phyloP scores from a whole-genome alignment of 2,329 filamentous ascomycete genomes.

The Zalaria sp. region DNA sequence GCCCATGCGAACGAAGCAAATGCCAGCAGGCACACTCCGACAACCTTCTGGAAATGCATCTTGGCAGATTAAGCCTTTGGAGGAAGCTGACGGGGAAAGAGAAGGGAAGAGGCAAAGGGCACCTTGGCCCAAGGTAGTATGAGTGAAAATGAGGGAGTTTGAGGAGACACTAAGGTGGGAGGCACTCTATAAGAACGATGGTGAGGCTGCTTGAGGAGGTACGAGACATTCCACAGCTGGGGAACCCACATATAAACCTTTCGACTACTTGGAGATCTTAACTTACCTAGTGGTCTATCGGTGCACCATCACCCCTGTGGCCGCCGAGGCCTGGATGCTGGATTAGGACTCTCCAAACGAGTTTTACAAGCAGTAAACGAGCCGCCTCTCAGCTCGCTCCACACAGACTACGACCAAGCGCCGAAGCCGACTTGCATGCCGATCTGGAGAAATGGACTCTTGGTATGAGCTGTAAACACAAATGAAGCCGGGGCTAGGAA shows the following conservation, averaged over 20 bases:
- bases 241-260: not conserved
- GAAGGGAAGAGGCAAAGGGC: not conserved
- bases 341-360: not conserved
- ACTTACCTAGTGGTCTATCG: too few relatives aligned
- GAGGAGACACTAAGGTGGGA: not conserved
- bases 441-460: not conserved
- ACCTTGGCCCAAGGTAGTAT: not conserved
- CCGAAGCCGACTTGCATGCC: not conserved
- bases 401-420: not conserved
- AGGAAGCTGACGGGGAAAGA: not conserved
- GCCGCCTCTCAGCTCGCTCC: not conserved
- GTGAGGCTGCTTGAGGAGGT: not conserved
- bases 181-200: not conserved
- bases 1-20: constrained; percentile 5
- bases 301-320: too few relatives aligned
- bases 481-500: not conserved
- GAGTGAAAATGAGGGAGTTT: constrained; percentile 4
- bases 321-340: not conserved
- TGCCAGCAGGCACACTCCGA: constrained; percentile 5
- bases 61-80: not conserved
- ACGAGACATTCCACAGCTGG: not conserved
- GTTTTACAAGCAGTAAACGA: not conserved
- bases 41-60: constrained; percentile 6
- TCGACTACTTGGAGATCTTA: not conserved
- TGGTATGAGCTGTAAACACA: not conserved